phyloP scores from a whole-genome alignment of 805 yeast species.

The Myxozyma vanderwaltii region DNA sequence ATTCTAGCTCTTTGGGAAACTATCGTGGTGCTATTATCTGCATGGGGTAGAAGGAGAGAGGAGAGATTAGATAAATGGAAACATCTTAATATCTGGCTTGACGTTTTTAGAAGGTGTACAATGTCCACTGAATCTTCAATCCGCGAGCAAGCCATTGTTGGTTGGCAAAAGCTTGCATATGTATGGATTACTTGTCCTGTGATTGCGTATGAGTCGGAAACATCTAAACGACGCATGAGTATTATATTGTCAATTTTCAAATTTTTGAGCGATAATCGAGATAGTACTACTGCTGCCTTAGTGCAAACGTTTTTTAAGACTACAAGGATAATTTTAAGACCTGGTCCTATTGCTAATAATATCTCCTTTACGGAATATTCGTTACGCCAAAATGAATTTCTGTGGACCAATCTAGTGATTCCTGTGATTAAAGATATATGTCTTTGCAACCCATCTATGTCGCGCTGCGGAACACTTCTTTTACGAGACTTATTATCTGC shows the following conservation, averaged over 20 bases:
- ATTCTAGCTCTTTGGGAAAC: conserved; percentile 23
- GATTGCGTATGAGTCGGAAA: neutral
- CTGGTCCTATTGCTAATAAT: conserved; percentile 1
- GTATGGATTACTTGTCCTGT: conserved; percentile 15
- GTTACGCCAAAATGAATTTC: conserved; percentile 10
- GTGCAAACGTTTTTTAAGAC: conserved; percentile 11
- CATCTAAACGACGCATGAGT: conserved; percentile 3
- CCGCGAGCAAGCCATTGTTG: conserved; percentile 9
- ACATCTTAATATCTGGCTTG: conserved; percentile 20
- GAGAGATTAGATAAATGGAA: conserved; percentile 24
- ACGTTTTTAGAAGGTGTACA: conserved; percentile 14
- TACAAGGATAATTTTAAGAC: conserved; percentile 6
- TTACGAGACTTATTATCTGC: conserved; percentile 3
- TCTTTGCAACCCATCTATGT: neutral
- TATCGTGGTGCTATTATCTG: conserved; percentile 8
- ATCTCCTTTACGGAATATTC: conserved; percentile 1
- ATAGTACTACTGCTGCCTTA: conserved; percentile 12
- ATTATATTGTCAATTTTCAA: conserved; percentile 17
- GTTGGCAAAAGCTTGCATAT: conserved; percentile 25
- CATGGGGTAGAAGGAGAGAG: conserved; percentile 22
- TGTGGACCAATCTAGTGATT: conserved; percentile 18
- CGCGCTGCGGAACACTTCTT: conserved; percentile 4
- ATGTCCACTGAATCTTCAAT: conserved; percentile 10
- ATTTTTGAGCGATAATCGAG: conserved; percentile 3
- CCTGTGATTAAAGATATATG: conserved; percentile 23